Evolutionary conservation across 1,284 basidiomycete genomes (phyloP), one percentile per base, ranked within the genome.

Genomic region (Ceratobasidium theobromae): DNA sequence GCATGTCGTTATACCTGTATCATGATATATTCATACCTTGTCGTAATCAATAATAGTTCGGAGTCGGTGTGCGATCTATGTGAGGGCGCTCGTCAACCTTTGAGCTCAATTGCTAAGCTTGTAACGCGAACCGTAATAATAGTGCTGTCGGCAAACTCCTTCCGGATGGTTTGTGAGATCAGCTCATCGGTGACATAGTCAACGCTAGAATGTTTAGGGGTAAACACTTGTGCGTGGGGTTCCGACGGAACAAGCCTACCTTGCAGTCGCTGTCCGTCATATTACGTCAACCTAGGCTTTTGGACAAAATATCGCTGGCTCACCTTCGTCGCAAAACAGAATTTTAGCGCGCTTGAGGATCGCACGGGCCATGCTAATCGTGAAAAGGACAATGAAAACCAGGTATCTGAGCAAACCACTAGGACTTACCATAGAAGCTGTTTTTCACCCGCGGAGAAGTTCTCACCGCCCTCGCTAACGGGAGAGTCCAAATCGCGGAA

Each of bases 401-500:
- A 27, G 33, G 23, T 3, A 16, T 18, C 32, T 12, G 5, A 23
- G 4, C 60, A 12, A 30, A 27, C 48, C 12, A 23, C 5, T 14
- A 9, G 27, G 5, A 60, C 73, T 38, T 54, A 75, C 75, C 78
- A 91, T 11, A 93, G 80, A 27, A 93, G 76, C 76, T 93, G 91
- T 73, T 91, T 91, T 76, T 94, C 88, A 12, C 94, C 94, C 4
- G 89, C 89, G 0, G 89, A 93, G 75, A 96, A 95, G 76, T 96
- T 97, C 48, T 95, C 93, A n/a, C 93, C 93, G 1, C 88, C 88
- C 76, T 93, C 91, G 1, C 89, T 89, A 9, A 97, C 93, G 14
- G 85, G 76, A 0, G 89, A 91, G 68, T 93, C 91, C 1, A 98
- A 81, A 74, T 93, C 87, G 33, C 86, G 84, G 84, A 97, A 97